phyloP scores from a whole-genome alignment of 1,139 yeast species.

The Lodderomyces elongisporus region DNA sequence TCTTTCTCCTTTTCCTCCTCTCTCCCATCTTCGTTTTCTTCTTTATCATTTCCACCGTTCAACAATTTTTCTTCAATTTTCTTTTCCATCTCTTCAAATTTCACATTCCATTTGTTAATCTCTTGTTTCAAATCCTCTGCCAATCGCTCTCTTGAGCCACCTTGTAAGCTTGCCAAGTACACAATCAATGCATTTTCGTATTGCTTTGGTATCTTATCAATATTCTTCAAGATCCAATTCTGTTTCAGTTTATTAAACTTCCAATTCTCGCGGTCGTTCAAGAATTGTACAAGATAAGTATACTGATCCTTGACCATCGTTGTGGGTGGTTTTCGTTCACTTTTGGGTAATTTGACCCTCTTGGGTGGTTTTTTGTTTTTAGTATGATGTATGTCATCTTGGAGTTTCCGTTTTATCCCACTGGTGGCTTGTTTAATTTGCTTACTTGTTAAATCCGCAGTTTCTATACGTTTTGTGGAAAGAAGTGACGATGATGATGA shows the following conservation, averaged over 20 bases:
- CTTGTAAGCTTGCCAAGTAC: slow-evolving; percentile 69
- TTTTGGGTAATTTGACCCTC: slow-evolving; percentile 69
- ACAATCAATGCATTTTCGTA: slow-evolving; percentile 51
- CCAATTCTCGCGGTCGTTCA: slow-evolving; percentile 63
- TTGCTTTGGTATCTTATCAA: slow-evolving; percentile 48
- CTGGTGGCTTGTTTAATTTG: slow-evolving; percentile 40
- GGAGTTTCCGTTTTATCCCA: slow-evolving; percentile 28
- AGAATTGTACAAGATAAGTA: slow-evolving; percentile 64
- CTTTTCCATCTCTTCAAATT: slow-evolving; percentile 38
- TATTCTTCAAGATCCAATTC: slow-evolving; percentile 80
- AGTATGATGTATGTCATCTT: slow-evolving; percentile 16
- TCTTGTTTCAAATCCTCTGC: slow-evolving; percentile 46
- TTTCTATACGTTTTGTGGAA: slow-evolving; percentile 37
- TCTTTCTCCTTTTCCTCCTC: slow-evolving; percentile 15
- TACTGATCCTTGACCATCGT: slow-evolving; percentile 83
- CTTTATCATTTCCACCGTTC: slow-evolving; percentile 17
- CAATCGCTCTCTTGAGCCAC: slow-evolving; percentile 63
- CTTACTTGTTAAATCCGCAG: slow-evolving; percentile 42
- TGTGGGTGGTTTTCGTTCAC: slow-evolving; percentile 60
- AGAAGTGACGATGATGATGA: no score
- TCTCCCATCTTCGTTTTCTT: slow-evolving; percentile 15
- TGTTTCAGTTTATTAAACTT: slow-evolving; percentile 93
- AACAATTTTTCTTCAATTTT: slow-evolving; percentile 31
- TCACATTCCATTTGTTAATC: slow-evolving; percentile 53
- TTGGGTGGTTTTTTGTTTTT: slow-evolving; percentile 58